Base-by-base conservation (phyloP, 345 rosid genomes). In the Populus nigra region DNA sequence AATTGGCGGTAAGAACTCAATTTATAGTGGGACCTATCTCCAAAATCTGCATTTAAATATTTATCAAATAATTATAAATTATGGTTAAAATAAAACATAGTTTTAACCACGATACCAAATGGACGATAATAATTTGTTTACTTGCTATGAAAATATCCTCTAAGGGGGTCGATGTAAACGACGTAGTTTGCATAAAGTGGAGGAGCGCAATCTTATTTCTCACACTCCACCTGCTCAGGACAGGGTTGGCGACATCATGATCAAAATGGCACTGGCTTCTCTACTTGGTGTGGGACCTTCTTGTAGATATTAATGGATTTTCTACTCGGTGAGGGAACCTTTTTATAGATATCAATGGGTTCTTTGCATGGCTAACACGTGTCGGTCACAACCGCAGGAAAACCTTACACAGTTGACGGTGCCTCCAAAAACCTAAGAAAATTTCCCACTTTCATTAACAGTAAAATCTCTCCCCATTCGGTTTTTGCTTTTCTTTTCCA, bases 221-320 rank as follows among this genome's bases (percentile, higher is more conserved):
- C 11, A 41, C 45, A 41, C 50, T 13, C 17, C 50, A 47, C 16
- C 86, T 82, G 87, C 88, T 77, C 76, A 75, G 70, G 70, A 20
- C 82, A 41, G 76, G 77, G 85, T 69, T 84, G 88, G 84, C 86
- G 71, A 76, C 76, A 78, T 76, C 82, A 78, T 79, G 74, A 76
- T 77, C 84, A 79, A 25, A 65, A 65, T 77, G 67, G 72, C 80
- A 83, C 59, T 77, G 78, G 79, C 75, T 57, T 3, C 63, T 55
- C 68, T 55, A 36, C 74, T 73, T 33, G 3, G 6, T 16, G 80
- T 68, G 81, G 84, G 80, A 20, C 81, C 84, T 4, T 18, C 5
- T 10, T 5, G 15, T 31, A 59, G 31, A 61, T 61, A 35, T 11
- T 33, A 62, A 41, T 53, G 76, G 79, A 75, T 76, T 6, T 31